Conservation (phyloP, 2,329 filamentous ascomycete genomes). For the Trichoderma sp. region DNA sequence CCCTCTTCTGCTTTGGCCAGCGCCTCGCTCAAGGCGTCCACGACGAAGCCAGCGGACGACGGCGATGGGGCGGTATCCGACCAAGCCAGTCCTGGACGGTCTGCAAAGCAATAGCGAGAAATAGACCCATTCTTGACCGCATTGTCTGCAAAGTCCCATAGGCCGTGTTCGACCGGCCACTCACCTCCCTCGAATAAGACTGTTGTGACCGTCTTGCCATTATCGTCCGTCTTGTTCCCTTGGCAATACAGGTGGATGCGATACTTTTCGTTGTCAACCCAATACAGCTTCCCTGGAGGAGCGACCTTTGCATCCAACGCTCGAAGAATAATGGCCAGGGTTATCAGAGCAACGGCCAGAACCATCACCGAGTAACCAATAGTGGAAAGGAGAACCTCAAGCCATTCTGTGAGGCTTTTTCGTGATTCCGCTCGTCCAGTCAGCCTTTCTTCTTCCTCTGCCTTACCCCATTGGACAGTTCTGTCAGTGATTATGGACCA, state of each 20-base stretch:
- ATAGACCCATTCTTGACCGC: conserved; percentile 80
- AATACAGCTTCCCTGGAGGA: conserved; percentile 73
- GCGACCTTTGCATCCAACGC: conserved; percentile 74
- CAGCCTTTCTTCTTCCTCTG: conserved; percentile 86
- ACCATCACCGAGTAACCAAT: conserved; percentile 70
- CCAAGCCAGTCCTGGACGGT: conserved; percentile 86
- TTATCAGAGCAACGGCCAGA: conserved; percentile 71
- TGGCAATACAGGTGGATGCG: conserved; percentile 80
- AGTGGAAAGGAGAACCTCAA: conserved; percentile 74
- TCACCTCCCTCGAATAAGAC: conserved; percentile 86
- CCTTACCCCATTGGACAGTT: conserved; percentile 87
- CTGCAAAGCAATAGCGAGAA: conserved; percentile 88
- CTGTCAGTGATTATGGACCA: conserved; percentile 81
- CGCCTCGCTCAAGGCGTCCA: conserved; percentile 84
- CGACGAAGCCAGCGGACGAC: conserved; percentile 89
- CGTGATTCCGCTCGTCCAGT: conserved; percentile 87
- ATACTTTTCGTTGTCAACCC: conserved; percentile 83
- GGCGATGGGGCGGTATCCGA: conserved; percentile 91
- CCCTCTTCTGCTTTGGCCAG: conserved; percentile 77
- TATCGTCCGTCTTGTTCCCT: conserved; percentile 65
- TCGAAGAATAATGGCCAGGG: conserved; percentile 76
- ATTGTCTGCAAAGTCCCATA: conserved; percentile 78
- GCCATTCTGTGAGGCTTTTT: conserved; percentile 80
- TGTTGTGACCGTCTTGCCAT: conserved; percentile 65
- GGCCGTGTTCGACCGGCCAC: conserved; percentile 71